Percentiles rank a stretch among this genome's conserved stretches.
Evolutionary conservation across 345 rosid genomes (phyloP).

Genomic region (Sonneratia caseolaris): DNA sequence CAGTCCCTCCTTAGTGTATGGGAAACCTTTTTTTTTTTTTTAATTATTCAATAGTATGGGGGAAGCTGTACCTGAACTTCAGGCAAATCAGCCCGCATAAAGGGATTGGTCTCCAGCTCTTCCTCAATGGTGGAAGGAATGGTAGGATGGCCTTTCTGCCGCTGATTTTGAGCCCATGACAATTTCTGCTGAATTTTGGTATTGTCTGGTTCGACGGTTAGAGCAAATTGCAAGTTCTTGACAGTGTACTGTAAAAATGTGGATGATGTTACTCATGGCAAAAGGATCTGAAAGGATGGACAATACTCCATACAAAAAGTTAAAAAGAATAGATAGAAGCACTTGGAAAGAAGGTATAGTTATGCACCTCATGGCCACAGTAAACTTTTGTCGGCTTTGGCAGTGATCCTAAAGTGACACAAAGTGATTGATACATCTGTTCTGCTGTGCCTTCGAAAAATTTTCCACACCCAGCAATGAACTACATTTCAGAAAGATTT

Average conservation of each 20-base stretch:
- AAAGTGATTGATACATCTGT: constrained; percentile 85
- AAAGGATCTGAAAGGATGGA: background rate
- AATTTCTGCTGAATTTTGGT: constrained; percentile 58
- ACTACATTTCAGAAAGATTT: constrained; percentile 27
- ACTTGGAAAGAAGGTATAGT: background rate
- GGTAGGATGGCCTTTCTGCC: constrained; percentile 58
- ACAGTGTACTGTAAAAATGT: constrained; percentile 56
- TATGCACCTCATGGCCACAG: constrained; percentile 86
- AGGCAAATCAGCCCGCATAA: constrained; percentile 62
- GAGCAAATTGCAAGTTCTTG: constrained; percentile 84
- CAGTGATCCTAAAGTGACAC: constrained; percentile 78
- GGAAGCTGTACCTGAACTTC: constrained; percentile 39
- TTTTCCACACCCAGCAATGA: constrained; percentile 83
- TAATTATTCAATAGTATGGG: too few species aligned
- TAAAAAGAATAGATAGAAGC: background rate
- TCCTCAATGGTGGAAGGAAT: constrained; percentile 84
- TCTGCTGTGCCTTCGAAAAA: constrained; percentile 95
- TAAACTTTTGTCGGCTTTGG: constrained; percentile 75
- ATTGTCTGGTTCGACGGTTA: constrained; percentile 66
- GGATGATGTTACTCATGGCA: background rate
- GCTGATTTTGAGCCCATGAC: constrained; percentile 72
- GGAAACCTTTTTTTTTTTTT: too few species aligned
- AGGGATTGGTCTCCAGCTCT: constrained; percentile 79
- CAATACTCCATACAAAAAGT: background rate
- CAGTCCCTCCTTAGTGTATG: too few species aligned